Base-by-base conservation (phyloP, 208 protist genomes). In the Leishmania turanica region DNA sequence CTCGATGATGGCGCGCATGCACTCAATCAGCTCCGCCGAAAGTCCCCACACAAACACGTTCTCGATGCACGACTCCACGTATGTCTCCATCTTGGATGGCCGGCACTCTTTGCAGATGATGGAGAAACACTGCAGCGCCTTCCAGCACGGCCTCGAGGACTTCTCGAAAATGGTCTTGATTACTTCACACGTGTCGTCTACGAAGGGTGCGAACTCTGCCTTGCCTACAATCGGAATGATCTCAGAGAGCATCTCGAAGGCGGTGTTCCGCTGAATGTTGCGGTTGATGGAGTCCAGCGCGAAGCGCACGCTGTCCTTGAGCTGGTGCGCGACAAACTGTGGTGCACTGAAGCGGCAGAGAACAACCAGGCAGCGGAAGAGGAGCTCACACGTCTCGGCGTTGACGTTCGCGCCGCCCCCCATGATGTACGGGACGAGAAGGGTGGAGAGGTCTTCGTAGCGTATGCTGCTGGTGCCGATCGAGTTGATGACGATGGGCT, bases 21-120 rank as follows among this genome's bases (percentile, higher is more conserved):
- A 92, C 81, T 96, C 91, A 58, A 95, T 93, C 64, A 97, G 84
- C 68, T 95, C 88, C 42, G 92, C 84, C 0, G 94, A 97, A 11
- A 97, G 87, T n/a, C 94, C 92, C 92, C 93, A 97, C 24, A 80
- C 80, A 80, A 94, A 97, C n/a, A 96, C 84, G 74, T 92, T 88
- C 56, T 93, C 89, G 64, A 97, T 87, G 72, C 90, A 96, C 3
- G 86, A 69, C 51, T 97, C 93, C 31, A 97, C 88, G 75, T 92
- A 95, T 37, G 47, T 80, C 71, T 95, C 90, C 85, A 97, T 90
- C 73, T 93, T 89, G 19, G 78, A n/a, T 45, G 83, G 89, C 69
- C 84, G 60, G 79, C 92, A 94, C 51, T 88, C 87, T 60, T 73
- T 86, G 76, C 88, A 95, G 53, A 95, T 88, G 5, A 91, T 85